phyloP scores from a whole-genome alignment of 2,329 filamentous ascomycete species.

The Zopfia rhizophila region DNA sequence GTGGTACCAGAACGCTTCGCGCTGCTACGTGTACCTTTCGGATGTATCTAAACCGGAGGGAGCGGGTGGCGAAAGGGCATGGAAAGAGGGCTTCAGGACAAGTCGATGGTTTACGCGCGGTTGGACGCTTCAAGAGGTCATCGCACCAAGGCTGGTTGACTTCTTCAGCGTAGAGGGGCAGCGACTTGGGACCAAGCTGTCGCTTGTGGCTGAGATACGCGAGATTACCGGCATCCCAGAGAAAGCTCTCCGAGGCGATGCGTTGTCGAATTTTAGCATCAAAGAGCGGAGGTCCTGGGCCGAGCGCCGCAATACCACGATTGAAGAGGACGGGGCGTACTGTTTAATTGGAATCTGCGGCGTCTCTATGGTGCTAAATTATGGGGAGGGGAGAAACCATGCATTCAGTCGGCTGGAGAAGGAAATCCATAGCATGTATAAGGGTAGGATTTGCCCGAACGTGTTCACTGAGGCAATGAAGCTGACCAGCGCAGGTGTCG shows the following conservation, averaged over 20 bases:
- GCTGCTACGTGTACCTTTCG: conserved; percentile 28
- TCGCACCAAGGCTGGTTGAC: conserved; percentile 29
- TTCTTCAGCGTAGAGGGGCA: conserved; percentile 41
- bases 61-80: conserved; percentile 12
- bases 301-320: conserved; percentile 27
- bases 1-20: conserved; percentile 27
- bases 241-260: conserved; percentile 20
- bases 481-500: conserved; percentile 23
- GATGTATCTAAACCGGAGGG: conserved; percentile 20
- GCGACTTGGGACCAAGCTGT: conserved; percentile 38
- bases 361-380: conserved; percentile 24
- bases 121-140: conserved; percentile 29
- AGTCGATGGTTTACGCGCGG: conserved; percentile 29
- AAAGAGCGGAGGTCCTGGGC: conserved; percentile 32
- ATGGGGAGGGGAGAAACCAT: conserved; percentile 23
- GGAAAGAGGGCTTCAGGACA: conserved; percentile 26
- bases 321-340: conserved; percentile 32
- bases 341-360: conserved; percentile 31
- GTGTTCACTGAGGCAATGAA: conserved; percentile 12
- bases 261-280: conserved; percentile 24
- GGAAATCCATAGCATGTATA: conserved; percentile 26
- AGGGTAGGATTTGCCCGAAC: conserved; percentile 21
- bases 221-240: conserved; percentile 34
- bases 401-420: conserved; percentile 23
- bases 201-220: conserved; percentile 34